Evolutionary conservation across 148 eudicot genomes (phyloP).

Genomic region (Rhododendron williamsianum): DNA sequence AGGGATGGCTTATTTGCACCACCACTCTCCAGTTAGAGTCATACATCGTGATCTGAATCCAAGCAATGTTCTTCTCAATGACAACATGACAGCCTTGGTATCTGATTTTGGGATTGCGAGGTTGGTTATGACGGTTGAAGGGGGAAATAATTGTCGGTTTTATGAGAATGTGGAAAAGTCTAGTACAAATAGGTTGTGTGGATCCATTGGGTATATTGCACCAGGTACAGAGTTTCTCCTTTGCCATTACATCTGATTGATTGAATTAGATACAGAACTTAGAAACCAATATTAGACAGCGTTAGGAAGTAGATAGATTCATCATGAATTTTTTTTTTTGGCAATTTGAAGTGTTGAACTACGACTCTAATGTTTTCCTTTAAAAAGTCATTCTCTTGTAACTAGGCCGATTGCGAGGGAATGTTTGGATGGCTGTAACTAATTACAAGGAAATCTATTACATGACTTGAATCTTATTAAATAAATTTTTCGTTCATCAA

Average conservation of each 20-base stretch:
- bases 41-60: constrained; percentile 47
- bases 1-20: constrained; percentile 34
- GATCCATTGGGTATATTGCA: constrained; percentile 44
- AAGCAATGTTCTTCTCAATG: constrained; percentile 41
- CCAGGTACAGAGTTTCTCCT: constrained; percentile 29
- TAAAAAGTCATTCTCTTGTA: background rate
- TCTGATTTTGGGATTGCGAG: constrained; percentile 41
- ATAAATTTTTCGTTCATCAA: too few species aligned
- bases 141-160: constrained; percentile 11
- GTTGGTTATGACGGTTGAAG: constrained; percentile 26
- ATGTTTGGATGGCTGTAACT: background rate
- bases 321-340: background rate
- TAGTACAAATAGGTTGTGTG: constrained; percentile 28
- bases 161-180: constrained; percentile 23
- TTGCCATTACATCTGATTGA: background rate
- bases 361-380: background rate
- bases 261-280: background rate
- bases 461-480: background rate
- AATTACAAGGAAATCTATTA: background rate
- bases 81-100: constrained; percentile 41
- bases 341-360: background rate
- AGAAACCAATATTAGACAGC: background rate
- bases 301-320: background rate
- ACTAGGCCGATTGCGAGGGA: too few species aligned
- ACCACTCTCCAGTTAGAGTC: constrained; percentile 19